Base-by-base conservation (phyloP, 768 basidiomycete genomes). In the Amylocystis lapponica region DNA sequence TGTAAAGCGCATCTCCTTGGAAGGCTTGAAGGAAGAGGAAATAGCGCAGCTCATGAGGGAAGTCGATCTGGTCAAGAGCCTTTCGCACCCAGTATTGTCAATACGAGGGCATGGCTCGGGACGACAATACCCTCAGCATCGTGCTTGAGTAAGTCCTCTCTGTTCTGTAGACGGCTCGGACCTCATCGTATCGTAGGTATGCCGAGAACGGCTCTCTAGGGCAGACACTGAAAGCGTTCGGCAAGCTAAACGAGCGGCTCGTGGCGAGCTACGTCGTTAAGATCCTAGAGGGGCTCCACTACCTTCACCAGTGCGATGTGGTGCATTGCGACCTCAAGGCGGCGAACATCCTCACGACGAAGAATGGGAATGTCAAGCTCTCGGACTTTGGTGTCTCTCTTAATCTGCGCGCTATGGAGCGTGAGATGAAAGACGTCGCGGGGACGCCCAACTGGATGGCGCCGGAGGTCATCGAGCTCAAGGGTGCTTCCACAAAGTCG, bases 401-500 rank as follows among this genome's bases (percentile, higher is more conserved):
- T 48, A 96, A 95, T 62, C 75, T 97, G 55, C 81, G 89, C 36
- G 92, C 92, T 1, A 81, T 98, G 76, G 86, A 85, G 54, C 74
- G 79, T 20, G 86, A 89, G 57, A 83, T 79, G 53, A 83, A 87
- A 59, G 87, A 86, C 53, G 86, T 91, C 21, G 84, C 87, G 7
- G 95, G 95, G 9, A 99, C 95, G 9, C 95, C 95, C 12, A 95
- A 97, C 57, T 99, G 95, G 95, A 98, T 99, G 93, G 94, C 94
- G 10, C 95, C 95, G 2, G 95, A 99, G 64, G 89, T 97, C 39
- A 98, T 99, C 49, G 85, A 92, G 60, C 76, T 98, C 43, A 86
- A 92, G 61, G 94, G 94, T 3, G 89, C 95, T 7, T 86, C 88
- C n/a, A 74, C 84, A 0, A 92, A 92, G 55, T 85, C 89, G 21